These are phyloP conservation scores for Exophiala calicioides DNA, from an alignment of 2,329 filamentous ascomycete genomes.

Conservation along the genomic window DNA sequence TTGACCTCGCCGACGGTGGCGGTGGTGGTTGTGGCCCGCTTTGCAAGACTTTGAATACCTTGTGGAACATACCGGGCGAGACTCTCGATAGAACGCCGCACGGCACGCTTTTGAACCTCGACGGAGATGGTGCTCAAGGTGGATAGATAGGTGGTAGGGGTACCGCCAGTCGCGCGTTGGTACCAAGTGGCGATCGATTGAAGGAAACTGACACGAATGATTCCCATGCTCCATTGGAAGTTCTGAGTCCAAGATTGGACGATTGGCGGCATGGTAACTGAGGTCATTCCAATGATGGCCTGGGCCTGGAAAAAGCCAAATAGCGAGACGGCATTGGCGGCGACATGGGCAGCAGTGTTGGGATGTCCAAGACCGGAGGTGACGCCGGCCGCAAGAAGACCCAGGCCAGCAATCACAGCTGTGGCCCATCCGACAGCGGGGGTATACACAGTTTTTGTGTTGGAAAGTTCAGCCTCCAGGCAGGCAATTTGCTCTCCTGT, in stretches of 20 bases:
- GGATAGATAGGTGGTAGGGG: conserved; percentile 74
- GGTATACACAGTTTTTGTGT: conserved; percentile 88
- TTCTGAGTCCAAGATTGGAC: conserved; percentile 94
- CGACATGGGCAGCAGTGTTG: conserved; percentile 92
- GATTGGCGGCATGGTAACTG: conserved; percentile 79
- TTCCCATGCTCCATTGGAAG: conserved; percentile 98
- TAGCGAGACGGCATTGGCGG: conserved; percentile 88
- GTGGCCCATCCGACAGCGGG: conserved; percentile 86
- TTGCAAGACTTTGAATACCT: conserved; percentile 44
- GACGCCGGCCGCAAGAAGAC: conserved; percentile 79
- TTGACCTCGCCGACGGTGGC: conserved; percentile 55
- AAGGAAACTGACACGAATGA: conserved; percentile 84
- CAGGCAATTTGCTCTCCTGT: conserved; percentile 72
- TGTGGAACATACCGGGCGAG: conserved; percentile 29
- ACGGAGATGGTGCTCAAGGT: conserved; percentile 74
- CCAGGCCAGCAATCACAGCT: conserved; percentile 81
- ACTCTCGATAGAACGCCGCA: conserved; percentile 49
- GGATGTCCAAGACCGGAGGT: conserved; percentile 88
- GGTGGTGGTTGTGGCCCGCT: conserved; percentile 46
- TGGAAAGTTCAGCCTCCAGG: conserved; percentile 83
- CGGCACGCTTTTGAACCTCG: conserved; percentile 67
- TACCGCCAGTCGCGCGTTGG: conserved; percentile 87
- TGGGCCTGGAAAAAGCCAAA: conserved; percentile 94
- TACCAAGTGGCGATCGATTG: conserved; percentile 93
- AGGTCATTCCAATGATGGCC: conserved; percentile 83